phyloP scores from a whole-genome alignment of 2,329 filamentous ascomycete species.

The Teratosphaeria gauchensis region DNA sequence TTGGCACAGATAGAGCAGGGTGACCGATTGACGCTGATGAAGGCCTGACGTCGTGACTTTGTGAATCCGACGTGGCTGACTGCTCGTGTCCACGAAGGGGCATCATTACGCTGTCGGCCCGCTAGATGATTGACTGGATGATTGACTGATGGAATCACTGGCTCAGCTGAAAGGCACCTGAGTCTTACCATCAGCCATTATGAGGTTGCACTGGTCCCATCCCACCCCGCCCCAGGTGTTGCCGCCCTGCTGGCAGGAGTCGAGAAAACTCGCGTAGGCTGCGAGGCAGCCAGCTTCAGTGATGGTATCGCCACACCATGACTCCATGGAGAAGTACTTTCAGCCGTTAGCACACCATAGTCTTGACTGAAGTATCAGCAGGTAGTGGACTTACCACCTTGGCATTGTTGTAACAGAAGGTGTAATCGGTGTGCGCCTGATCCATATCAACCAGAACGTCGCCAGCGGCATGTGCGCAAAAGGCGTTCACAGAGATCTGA shows the following conservation, averaged over 20 bases:
- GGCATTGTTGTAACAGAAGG: not conserved
- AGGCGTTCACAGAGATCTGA: not conserved
- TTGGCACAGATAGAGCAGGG: too few species aligned
- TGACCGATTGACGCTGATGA: too few species aligned
- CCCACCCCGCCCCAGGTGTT: not conserved
- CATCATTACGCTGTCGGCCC: too few species aligned
- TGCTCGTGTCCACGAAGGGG: too few species aligned
- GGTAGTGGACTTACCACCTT: not conserved
- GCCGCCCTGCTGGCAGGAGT: not conserved
- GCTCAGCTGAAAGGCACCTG: too few species aligned
- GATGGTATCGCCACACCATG: not conserved
- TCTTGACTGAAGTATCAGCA: too few species aligned
- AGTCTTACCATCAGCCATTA: not conserved
- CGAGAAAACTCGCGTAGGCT: not conserved
- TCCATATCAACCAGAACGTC: not conserved
- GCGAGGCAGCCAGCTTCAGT: not conserved
- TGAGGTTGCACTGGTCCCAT: not conserved
- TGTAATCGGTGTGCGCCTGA: not conserved
- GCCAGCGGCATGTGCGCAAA: not conserved
- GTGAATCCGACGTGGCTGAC: too few species aligned
- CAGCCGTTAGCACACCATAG: too few species aligned
- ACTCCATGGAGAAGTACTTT: not conserved
- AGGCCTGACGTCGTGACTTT: too few species aligned
- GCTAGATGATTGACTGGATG: too few species aligned
- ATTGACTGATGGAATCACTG: too few species aligned